A percentile compares a stretch with the other conserved stretches of the same genome.
Evolutionary conservation across 768 basidiomycete species (phyloP).

Genomic region (Dictyophora rubrovolvata): DNA sequence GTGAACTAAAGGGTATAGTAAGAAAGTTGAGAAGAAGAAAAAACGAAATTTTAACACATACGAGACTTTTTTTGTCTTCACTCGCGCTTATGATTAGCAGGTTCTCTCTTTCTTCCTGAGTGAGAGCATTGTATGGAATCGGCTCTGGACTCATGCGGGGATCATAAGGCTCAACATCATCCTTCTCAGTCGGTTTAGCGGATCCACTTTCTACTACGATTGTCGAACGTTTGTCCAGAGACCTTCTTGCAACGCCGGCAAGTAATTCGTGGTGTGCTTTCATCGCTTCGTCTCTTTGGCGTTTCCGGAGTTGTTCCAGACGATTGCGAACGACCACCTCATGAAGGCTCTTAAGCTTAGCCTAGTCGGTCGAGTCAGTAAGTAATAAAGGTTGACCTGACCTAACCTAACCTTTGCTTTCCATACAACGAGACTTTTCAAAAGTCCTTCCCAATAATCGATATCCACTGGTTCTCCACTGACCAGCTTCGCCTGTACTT

Average conservation of each 20-base stretch:
- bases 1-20: slow-evolving; percentile 40
- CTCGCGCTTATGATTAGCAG: slow-evolving; percentile 64
- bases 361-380: slow-evolving; percentile 33
- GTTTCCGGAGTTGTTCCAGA: slow-evolving; percentile 89
- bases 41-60: slow-evolving; percentile 25
- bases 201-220: slow-evolving; percentile 28
- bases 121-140: slow-evolving; percentile 59
- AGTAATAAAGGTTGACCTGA: not conserved
- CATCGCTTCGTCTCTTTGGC: slow-evolving; percentile 91
- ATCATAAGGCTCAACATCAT: slow-evolving; percentile 71
- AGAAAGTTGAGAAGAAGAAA: slow-evolving; percentile 8
- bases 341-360: slow-evolving; percentile 84
- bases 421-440: slow-evolving; percentile 91
- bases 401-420: slow-evolving; percentile 73
- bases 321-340: slow-evolving; percentile 96
- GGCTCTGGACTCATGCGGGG: slow-evolving; percentile 79
- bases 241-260: slow-evolving; percentile 63
- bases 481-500: slow-evolving; percentile 77
- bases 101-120: slow-evolving; percentile 62
- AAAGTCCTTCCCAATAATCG: slow-evolving; percentile 93
- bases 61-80: slow-evolving; percentile 56
- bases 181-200: slow-evolving; percentile 26
- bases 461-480: slow-evolving; percentile 93
- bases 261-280: slow-evolving; percentile 87
- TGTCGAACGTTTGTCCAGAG: slow-evolving; percentile 25